Base-by-base conservation (phyloP, 805 yeast genomes). In the Clavispora vitiphila region DNA sequence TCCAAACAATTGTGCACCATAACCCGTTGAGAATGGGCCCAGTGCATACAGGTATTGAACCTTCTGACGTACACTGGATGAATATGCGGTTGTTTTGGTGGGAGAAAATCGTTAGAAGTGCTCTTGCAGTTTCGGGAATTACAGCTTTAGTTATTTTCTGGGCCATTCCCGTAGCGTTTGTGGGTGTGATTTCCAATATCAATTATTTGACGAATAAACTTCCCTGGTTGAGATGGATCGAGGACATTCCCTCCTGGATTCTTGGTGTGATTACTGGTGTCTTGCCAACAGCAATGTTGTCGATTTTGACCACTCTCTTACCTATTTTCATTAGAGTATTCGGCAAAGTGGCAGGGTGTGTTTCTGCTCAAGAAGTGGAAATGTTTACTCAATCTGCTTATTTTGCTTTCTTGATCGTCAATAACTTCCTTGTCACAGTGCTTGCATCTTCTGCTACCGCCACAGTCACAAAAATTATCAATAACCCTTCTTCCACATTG, bases 61-160 rank as follows among this genome's bases (percentile, higher is more conserved):
- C 90, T 1, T 61, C 55, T 1, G 83, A 83, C 54, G 65, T 85
- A 34, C 64, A 73, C 45, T 85, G 93, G 93, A 60, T 76, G 39
- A 85, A 85, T 59, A 67, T 84, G 78, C 72, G 93, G 57, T 60
- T 85, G 62, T 78, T 78, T 53, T 85, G 93, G 90, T 83, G 87
- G 84, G 95, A 85, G 61, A 65, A 81, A 53, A 58, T 82, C 15
- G 65, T 69, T 10, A 72, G 91, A 65, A 59, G 65, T 25, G 59
- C 72, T 21, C 70, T 71, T 40, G 79, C 90, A 0, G 42, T 65
- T 26, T 68, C 77, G 12, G 79, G 78, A 2, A 75, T 83, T 41
- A 53, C 64, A 18, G 85, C 80, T 1, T 53, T 82, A 34, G 69
- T 83, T 39, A 56, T 80, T 23, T 65, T 81, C 51, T 85, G 95